Evolutionary conservation across 768 basidiomycete genomes (phyloP), one percentile per base, ranked within the genome.

Genomic region (Panus rudis): DNA sequence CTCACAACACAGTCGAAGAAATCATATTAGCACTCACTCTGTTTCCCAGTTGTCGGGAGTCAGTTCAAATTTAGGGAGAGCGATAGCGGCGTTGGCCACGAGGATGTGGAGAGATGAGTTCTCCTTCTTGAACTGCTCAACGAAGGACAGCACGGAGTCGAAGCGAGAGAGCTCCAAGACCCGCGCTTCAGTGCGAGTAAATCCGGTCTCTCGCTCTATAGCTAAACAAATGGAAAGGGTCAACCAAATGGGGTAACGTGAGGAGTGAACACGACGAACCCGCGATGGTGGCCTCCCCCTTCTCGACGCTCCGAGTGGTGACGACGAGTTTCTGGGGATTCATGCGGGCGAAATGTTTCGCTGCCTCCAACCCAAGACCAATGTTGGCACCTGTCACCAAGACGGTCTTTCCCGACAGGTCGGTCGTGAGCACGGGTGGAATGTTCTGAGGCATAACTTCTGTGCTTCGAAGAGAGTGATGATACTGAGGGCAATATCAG

Each of bases 341-440:
- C 73, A 73, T 71, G 2, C 47, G 33, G 0, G 71, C 71, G 26
- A 75, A 68, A 42, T 73, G 69, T 40, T 67, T 70, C 6, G 65
- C 56, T 0, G 70, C 64, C 47, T 75, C 72, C 34, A 72, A 65
- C 1, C 75, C 75, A 3, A 75, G 39, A 3, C 74, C 78, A 20
- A 63, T 62, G 48, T 79, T 80, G 3, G 74, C 73, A 7, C 70
- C 71, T 20, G 67, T 62, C 21, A 80, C 65, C 16, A 78, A 43
- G n/a, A 78, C 62, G 4, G 70, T 73, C 51, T 72, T 73, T 6
- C 69, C 70, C 10, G 55, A 52, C 16, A 77, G 56, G 46, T 71
- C 65, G 0, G 52, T 61, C 4, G 52, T 51, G 14, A 58, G 56
- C 2, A 69, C 60, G 13, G 49, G 33, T 13, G 50, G 42, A 13